Evolutionary conservation across 2,329 filamentous ascomycete genomes (phyloP).

Genomic region (Arthrinium puccinioides): DNA sequence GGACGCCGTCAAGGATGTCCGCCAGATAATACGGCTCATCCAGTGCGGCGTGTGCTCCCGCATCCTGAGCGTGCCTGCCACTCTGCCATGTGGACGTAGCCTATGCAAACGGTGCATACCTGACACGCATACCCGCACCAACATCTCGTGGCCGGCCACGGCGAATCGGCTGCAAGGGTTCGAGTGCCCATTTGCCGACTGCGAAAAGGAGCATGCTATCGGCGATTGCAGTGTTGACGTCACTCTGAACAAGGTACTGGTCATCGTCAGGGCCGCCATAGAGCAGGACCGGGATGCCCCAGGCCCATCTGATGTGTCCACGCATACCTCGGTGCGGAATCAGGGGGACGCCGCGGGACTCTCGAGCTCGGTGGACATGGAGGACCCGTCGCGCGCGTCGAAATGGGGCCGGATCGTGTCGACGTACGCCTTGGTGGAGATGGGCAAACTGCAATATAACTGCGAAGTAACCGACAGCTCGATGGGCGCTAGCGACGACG

Average conservation of each 20-base stretch:
- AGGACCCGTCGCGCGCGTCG: slow-evolving; percentile 27
- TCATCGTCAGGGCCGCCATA: slow-evolving; percentile 49
- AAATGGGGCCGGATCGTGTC: slow-evolving; percentile 55
- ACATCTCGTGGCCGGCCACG: slow-evolving; percentile 71
- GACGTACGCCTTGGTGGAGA: slow-evolving; percentile 55
- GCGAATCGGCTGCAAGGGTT: slow-evolving; percentile 63
- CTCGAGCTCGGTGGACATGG: slow-evolving; percentile 28
- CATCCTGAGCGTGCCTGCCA: slow-evolving; percentile 61
- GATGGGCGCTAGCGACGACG: slow-evolving; percentile 18
- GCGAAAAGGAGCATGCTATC: slow-evolving; percentile 63
- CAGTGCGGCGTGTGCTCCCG: slow-evolving; percentile 71
- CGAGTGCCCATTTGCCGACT: slow-evolving; percentile 62
- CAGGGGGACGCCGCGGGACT: slow-evolving; percentile 33
- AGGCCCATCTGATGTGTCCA: slow-evolving; percentile 28
- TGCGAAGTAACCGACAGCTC: slow-evolving; percentile 20
- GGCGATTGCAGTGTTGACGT: slow-evolving; percentile 75
- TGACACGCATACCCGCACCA: slow-evolving; percentile 50
- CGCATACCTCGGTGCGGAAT: slow-evolving; percentile 29
- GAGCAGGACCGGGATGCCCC: slow-evolving; percentile 25
- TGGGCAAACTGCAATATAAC: slow-evolving; percentile 26
- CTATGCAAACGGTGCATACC: slow-evolving; percentile 73
- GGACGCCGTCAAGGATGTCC: slow-evolving; percentile 45
- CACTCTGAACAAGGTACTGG: slow-evolving; percentile 63
- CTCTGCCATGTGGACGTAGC: slow-evolving; percentile 74
- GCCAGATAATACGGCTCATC: slow-evolving; percentile 63